A percentile compares a stretch with the other conserved stretches of the same genome.
Evolutionary conservation across 2,329 filamentous ascomycete species (phyloP).

Genomic region (Penicillium sp.): DNA sequence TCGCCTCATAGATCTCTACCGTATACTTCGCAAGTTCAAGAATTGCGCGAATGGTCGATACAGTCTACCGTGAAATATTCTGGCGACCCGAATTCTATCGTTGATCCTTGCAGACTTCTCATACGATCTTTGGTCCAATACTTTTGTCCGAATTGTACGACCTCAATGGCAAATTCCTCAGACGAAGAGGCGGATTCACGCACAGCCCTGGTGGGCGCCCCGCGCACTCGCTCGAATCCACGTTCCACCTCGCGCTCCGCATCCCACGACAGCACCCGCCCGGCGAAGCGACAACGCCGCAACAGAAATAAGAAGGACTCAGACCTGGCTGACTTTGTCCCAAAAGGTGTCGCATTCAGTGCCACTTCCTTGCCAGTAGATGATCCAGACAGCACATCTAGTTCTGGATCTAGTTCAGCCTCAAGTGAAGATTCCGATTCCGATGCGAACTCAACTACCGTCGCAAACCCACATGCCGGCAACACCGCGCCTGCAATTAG

Average conservation of each 20-base stretch:
- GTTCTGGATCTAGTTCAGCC: constrained; percentile 22
- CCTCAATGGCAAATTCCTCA: constrained; percentile 8
- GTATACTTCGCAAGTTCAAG: background rate
- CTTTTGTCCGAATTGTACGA: background rate
- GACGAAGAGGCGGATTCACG: constrained; percentile 40
- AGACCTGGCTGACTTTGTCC: constrained; percentile 32
- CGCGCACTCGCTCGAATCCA: constrained; percentile 25
- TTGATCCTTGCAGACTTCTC: background rate
- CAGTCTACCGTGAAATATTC: constrained; percentile 22
- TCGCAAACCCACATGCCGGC: constrained; percentile 17
- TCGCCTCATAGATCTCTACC: background rate
- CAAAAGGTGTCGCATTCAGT: constrained; percentile 31
- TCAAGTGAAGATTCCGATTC: constrained; percentile 2
- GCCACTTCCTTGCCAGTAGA: constrained; percentile 28
- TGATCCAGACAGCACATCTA: constrained; percentile 27
- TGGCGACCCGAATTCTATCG: constrained; percentile 1
- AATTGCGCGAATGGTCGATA: constrained; percentile 1
- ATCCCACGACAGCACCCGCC: constrained; percentile 20
- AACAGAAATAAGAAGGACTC: constrained; percentile 18
- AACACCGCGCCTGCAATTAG: constrained; percentile 28
- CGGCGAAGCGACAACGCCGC: constrained; percentile 23
- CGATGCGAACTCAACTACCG: constrained; percentile 9
- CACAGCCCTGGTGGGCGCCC: constrained; percentile 38
- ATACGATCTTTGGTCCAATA: background rate
- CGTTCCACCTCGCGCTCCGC: constrained; percentile 19